Evolutionary conservation across 163 green algal species (phyloP), one percentile per base, ranked within the genome.

Genomic region (Prototheca wickerhamii): DNA sequence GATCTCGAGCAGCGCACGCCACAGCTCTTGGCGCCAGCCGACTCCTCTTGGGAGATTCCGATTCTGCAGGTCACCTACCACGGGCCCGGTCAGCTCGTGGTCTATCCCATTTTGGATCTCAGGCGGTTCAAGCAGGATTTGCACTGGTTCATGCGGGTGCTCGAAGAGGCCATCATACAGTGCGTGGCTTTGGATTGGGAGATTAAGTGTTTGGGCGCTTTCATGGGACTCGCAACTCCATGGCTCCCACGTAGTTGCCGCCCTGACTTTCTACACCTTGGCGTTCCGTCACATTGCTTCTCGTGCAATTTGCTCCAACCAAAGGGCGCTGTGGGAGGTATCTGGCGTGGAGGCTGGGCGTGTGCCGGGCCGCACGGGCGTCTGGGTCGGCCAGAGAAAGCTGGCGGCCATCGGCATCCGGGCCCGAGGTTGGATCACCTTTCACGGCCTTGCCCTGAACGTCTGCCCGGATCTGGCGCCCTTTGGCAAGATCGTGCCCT

Each of bases 41-140:
- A n/a, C n/a, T n/a, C n/a, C n/a, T n/a, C n/a, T n/a, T n/a, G n/a
- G n/a, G n/a, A n/a, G n/a, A n/a, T n/a, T n/a, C n/a, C n/a, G n/a
- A n/a, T n/a, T n/a, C n/a, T n/a, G 40, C 67, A 73, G 67, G 68
- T 70, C 3, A 98, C 93, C 1, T 97, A 95, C 67, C 93, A 98
- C 75, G 92, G 93, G 3, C 93, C 93, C 7, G 93, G 93, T 1
- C 87, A 97, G 85, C 74, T 98, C 30, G 91, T 98, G 37, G 59
- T 97, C 66, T 98, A 98, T 60, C 93, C 93, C 2, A 86, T 98
- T 7, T 55, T 98, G 28, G 79, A 98, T 76, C 76, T 98, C 46
- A 71, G 71, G 18, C 49, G 28, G 17, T 30, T 61, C 32, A 64
- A 61, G 0, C 76, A 89, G 57, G 92, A 98, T 76, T 79, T 98